Percentiles rank a stretch among this genome's conserved stretches.
Evolutionary conservation across 495 filamentous ascomycete genomes (phyloP).

Genomic region (Massariosphaeria phaeospora): DNA sequence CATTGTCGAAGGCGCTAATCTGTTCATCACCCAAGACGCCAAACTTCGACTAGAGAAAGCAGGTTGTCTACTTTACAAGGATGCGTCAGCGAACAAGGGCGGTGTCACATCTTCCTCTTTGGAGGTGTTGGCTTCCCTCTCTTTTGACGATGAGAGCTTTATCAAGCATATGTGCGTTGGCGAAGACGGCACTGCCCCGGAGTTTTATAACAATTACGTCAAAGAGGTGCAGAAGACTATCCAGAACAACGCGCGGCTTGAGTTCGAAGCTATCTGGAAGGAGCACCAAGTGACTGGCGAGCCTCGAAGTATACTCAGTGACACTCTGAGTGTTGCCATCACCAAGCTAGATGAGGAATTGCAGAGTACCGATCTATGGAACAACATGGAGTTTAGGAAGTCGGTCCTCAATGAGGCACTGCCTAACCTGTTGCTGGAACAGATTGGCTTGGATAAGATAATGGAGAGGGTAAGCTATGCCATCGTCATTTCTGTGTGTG

Average conservation of each 20-base stretch:
- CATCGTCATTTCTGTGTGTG: constrained; percentile 11
- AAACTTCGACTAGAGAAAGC: constrained; percentile 92
- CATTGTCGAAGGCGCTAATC: constrained; percentile 95
- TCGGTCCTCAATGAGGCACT: constrained; percentile 81
- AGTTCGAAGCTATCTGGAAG: constrained; percentile 97
- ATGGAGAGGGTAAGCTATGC: constrained; percentile 59
- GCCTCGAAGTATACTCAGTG: constrained; percentile 75
- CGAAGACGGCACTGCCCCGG: constrained; percentile 68
- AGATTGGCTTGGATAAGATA: constrained; percentile 86
- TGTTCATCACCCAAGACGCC: constrained; percentile 98
- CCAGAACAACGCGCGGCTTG: constrained; percentile 79
- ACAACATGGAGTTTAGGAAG: constrained; percentile 68
- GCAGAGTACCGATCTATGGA: constrained; percentile 87
- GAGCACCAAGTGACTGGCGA: constrained; percentile 80
- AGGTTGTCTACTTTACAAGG: constrained; percentile 92
- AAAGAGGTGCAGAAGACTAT: constrained; percentile 85
- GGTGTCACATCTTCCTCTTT: constrained; percentile 97
- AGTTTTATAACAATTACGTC: constrained; percentile 91
- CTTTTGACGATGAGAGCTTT: constrained; percentile 86
- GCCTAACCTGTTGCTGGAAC: constrained; percentile 74
- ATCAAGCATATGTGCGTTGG: constrained; percentile 88
- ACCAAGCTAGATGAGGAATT: constrained; percentile 93
- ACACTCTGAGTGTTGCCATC: constrained; percentile 83
- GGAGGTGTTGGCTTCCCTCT: constrained; percentile 88
- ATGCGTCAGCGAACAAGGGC: constrained; percentile 97